These are phyloP conservation scores for Acanthamoeba healyi DNA, from an alignment of 208 protist species.

Conservation along the genomic window DNA sequence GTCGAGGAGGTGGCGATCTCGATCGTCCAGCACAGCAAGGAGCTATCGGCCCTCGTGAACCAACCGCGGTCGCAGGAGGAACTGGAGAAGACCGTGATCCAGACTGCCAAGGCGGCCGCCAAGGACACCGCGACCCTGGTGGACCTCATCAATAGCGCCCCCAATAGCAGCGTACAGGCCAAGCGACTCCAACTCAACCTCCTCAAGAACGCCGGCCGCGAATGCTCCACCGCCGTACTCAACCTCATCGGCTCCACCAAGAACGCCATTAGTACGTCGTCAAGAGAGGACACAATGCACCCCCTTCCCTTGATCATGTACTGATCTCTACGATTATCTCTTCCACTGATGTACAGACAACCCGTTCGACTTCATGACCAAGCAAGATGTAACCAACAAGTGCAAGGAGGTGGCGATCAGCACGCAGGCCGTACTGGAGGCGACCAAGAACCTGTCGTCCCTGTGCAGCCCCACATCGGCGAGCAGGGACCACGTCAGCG, in stretches of 20 bases:
- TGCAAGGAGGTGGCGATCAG: constrained; percentile 71
- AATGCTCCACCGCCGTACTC: constrained; percentile 66
- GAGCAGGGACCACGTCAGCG: neutral
- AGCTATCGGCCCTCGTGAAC: constrained; percentile 50
- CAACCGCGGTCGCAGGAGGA: constrained; percentile 52
- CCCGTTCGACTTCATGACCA: constrained; percentile 76
- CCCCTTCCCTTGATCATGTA: neutral
- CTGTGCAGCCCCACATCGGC: neutral
- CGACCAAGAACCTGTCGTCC: neutral
- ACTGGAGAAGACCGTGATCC: constrained; percentile 72
- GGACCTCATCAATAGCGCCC: constrained; percentile 70
- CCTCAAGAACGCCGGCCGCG: constrained; percentile 57
- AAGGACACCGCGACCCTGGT: constrained; percentile 71
- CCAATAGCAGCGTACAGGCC: constrained; percentile 33
- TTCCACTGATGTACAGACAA: neutral
- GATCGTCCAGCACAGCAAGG: constrained; percentile 42
- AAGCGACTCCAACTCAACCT: constrained; percentile 71
- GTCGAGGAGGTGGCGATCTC: constrained; percentile 12
- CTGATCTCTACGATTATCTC: neutral
- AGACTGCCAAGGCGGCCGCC: constrained; percentile 56
- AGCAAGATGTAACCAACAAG: constrained; percentile 77
- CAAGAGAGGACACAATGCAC: neutral
- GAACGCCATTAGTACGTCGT: constrained; percentile 70
- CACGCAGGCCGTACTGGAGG: constrained; percentile 58
- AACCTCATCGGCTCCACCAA: constrained; percentile 73